Evolutionary conservation across 2,329 filamentous ascomycete species (phyloP), one percentile per base, ranked within the genome.

Genomic region (Bipolaris oryzae): DNA sequence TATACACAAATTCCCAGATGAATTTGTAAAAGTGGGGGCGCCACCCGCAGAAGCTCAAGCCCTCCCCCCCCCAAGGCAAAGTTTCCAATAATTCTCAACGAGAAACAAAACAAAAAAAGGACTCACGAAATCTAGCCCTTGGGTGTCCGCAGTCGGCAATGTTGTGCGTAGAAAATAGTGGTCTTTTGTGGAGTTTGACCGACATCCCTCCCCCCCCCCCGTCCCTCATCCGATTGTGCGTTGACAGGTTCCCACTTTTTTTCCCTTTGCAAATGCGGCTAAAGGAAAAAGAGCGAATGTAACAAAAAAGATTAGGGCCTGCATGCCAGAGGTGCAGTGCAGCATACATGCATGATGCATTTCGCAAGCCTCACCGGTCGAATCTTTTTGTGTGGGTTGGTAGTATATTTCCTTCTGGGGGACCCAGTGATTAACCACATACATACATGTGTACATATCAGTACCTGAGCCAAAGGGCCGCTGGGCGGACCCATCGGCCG

Each of bases 351-450:
- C 64, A 60, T 64, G 55, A 64, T 63, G 23, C 25, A 28, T 28
- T 28, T 28, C 7, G 25, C 25, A 70, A 41, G 66, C 68, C 66
- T 68, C 64, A 70, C 66, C 65, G 67, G 66, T 65, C 53, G 55
- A 45, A 31, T 13, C 6, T n/a, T 28, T 33, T 10, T 38, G 34
- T n/a, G n/a, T n/a, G n/a, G n/a, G n/a, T n/a, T 16, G 15, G 23
- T 25, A 7, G 23, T 25, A 7, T 25, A 23, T 25, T 16, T 6
- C 42, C 20, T 54, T 11, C 43, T 45, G n/a, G n/a, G n/a, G 37
- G 23, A 7, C 25, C 25, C 25, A 28, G 25, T 10, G 3, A 28
- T 28, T 28, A 28, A 28, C 25, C 10, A 28, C 7, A 28, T 28
- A 28, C 25, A 28, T 28, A 28, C 25, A 28, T 28, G 2, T 28